Evolutionary conservation across 1,284 basidiomycete genomes (phyloP).

Genomic region (Somion occarium): DNA sequence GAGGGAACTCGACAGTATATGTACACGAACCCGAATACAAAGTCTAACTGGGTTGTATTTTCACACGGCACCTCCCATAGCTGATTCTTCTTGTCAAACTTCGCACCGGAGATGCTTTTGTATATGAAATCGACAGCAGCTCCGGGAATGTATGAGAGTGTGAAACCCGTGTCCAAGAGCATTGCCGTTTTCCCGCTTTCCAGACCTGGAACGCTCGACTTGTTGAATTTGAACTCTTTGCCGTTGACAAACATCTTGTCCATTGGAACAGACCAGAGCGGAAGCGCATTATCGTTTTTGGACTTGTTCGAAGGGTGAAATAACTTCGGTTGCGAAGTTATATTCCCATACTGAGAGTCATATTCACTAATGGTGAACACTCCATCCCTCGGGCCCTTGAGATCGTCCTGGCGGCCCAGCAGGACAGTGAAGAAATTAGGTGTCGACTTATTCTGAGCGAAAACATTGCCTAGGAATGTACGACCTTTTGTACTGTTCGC

Average conservation of each 20-base stretch:
- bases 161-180: conserved; percentile 25
- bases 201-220: conserved; percentile 14
- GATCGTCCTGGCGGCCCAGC: conserved; percentile 16
- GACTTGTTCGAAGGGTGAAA: conserved; percentile 15
- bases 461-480: conserved; percentile 22
- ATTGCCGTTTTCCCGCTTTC: conserved; percentile 22
- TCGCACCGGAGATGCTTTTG: conserved; percentile 20
- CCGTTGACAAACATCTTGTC: conserved; percentile 26
- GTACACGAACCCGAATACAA: conserved; percentile 24
- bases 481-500: conserved; percentile 16
- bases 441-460: conserved; percentile 27
- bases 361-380: conserved; percentile 33
- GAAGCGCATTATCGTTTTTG: conserved; percentile 40
- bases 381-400: conserved; percentile 18
- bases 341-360: background rate
- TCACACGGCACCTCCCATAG: conserved; percentile 26
- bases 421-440: conserved; percentile 26
- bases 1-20: conserved; percentile 3
- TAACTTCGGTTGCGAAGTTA: conserved; percentile 29
- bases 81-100: conserved; percentile 10
- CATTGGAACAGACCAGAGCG: conserved; percentile 24
- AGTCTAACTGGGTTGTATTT: conserved; percentile 17
- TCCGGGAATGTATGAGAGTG: conserved; percentile 21
- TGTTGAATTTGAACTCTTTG: conserved; percentile 18
- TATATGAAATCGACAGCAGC: conserved; percentile 25